These are phyloP conservation scores for Bonia amplexicaulis DNA, from an alignment of 176 grass and related monocot species.

Conservation along the genomic window DNA sequence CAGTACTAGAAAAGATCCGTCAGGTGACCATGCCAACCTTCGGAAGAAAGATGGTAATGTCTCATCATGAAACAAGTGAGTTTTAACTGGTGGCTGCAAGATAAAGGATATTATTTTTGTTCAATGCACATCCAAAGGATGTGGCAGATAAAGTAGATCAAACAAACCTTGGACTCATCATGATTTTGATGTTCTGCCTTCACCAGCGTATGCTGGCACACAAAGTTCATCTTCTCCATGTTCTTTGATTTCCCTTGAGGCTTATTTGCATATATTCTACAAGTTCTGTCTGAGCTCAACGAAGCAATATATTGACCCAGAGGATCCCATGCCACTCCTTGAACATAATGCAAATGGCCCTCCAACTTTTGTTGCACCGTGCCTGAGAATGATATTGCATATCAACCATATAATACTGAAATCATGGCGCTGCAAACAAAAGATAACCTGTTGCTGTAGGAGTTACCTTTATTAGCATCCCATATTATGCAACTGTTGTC, in stretches of 20 bases:
- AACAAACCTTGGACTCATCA: constrained; percentile 78
- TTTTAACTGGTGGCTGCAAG: constrained; percentile 63
- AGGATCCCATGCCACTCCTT: constrained; percentile 96
- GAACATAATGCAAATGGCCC: constrained; percentile 97
- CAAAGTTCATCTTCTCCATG: constrained; percentile 67
- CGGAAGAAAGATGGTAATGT: constrained; percentile 98
- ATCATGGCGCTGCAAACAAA: not conserved
- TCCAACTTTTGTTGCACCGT: constrained; percentile 75
- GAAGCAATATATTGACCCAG: constrained; percentile 84
- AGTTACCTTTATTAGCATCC: constrained; percentile 83
- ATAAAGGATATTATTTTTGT: not conserved
- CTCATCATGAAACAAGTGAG: constrained; percentile 94
- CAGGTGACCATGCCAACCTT: constrained; percentile 88
- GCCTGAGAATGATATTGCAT: constrained; percentile 39
- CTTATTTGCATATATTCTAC: constrained; percentile 87
- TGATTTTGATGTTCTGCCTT: constrained; percentile 60
- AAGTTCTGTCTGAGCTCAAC: constrained; percentile 91
- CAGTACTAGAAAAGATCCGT: constrained; percentile 88
- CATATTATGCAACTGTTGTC: constrained; percentile 99
- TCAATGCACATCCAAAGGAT: constrained; percentile 1
- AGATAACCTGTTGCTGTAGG: not conserved
- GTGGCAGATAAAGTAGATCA: constrained; percentile 2
- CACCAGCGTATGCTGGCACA: constrained; percentile 67
- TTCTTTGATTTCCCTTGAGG: constrained; percentile 76
- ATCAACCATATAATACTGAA: constrained; percentile 12